phyloP scores from a whole-genome alignment of 2,329 filamentous ascomycete genomes.

The Fusarium odoratissimum region DNA sequence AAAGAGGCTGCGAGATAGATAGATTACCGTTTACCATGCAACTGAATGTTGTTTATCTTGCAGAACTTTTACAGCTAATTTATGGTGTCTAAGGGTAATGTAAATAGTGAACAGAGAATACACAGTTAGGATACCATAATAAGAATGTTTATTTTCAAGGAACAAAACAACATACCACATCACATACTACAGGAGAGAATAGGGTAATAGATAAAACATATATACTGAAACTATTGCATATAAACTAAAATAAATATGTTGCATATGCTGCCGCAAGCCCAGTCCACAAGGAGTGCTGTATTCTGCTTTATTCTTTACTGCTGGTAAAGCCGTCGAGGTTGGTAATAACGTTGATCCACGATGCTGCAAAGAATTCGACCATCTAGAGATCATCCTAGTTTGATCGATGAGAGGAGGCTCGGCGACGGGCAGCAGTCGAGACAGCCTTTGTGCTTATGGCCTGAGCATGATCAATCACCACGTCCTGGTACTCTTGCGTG shows the following conservation, averaged over 20 bases:
- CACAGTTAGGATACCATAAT: no score
- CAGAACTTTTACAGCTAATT: no score
- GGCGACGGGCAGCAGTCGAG: neutral
- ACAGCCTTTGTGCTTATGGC: neutral
- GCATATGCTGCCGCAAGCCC: neutral
- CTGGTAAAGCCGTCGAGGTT: neutral
- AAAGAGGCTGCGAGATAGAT: neutral
- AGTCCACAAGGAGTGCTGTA: neutral
- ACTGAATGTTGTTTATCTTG: no score
- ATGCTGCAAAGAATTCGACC: neutral
- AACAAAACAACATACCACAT: no score
- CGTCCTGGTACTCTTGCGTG: neutral
- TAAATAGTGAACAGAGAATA: no score
- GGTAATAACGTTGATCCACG: neutral
- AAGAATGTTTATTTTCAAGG: no score
- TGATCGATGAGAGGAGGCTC: accelerated
- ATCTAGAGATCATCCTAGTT: neutral
- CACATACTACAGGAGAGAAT: no score
- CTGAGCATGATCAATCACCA: neutral
- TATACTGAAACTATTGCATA: no score
- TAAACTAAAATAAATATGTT: no score
- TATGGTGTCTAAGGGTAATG: no score
- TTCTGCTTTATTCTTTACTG: neutral
- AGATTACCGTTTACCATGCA: neutral
- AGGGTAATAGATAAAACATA: no score